These are phyloP conservation scores for Ampelocalamus luodianensis DNA, from an alignment of 176 grass and related monocot species.

Conservation along the genomic window DNA sequence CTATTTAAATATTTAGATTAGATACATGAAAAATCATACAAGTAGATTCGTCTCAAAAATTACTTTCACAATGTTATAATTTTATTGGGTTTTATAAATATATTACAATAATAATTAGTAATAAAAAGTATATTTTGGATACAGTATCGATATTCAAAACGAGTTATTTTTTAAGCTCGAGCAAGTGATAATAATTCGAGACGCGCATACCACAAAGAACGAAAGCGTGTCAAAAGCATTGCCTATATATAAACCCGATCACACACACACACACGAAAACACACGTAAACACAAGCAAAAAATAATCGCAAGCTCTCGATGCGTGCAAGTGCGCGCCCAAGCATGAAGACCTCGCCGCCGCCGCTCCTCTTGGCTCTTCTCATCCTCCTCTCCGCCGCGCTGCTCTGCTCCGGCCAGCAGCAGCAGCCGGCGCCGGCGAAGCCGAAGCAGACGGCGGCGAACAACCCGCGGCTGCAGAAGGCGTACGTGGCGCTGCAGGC, in stretches of 20 bases:
- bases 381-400: slow-evolving; percentile 34
- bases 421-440: not conserved
- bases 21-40: too few relatives aligned
- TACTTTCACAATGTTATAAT: too few relatives aligned
- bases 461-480: slow-evolving; percentile 62
- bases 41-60: too few relatives aligned
- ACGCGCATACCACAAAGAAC: slow-evolving; percentile 35
- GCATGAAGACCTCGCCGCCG: slow-evolving; percentile 6
- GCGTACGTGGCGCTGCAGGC: slow-evolving; percentile 84
- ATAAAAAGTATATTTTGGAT: too few relatives aligned
- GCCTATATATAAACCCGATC: slow-evolving; percentile 31
- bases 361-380: slow-evolving; percentile 27
- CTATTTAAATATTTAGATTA: too few relatives aligned
- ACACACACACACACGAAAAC: not conserved
- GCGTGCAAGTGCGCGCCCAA: slow-evolving; percentile 27
- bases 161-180: too few relatives aligned
- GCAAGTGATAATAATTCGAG: not conserved
- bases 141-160: too few relatives aligned
- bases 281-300: not conserved
- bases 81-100: too few relatives aligned
- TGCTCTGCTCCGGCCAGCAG: slow-evolving; percentile 32
- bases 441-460: slow-evolving; percentile 53
- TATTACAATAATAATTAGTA: too few relatives aligned
- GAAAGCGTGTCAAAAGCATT: slow-evolving; percentile 38
- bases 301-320: not conserved